Evolutionary conservation across 2,329 filamentous ascomycete genomes (phyloP).

Genomic region (Colletotrichum tabaci): DNA sequence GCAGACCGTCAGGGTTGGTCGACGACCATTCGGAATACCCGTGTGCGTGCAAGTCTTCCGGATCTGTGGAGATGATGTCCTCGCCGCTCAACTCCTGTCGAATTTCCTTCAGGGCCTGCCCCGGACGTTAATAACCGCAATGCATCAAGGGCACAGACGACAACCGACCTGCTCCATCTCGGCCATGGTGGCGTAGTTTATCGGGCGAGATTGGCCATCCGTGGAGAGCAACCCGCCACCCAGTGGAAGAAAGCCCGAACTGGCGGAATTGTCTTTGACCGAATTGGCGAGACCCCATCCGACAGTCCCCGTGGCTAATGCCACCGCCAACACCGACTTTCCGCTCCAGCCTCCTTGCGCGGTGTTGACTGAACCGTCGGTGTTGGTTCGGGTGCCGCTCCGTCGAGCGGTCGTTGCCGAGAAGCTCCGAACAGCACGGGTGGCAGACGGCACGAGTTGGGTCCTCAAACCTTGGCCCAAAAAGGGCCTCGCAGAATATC

Average conservation of each 20-base stretch:
- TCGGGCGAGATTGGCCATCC: slow-evolving; percentile 46
- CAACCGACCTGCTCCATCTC: slow-evolving; percentile 51
- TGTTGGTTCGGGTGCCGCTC: slow-evolving; percentile 13
- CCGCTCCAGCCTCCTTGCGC: slow-evolving; percentile 49
- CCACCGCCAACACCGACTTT: slow-evolving; percentile 55
- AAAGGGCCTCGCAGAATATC: slow-evolving; percentile 47
- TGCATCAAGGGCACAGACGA: slow-evolving; percentile 15
- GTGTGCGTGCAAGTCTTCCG: slow-evolving; percentile 73
- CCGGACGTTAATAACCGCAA: slow-evolving; percentile 1
- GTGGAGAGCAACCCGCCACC: slow-evolving; percentile 47
- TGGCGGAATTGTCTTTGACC: slow-evolving; percentile 38
- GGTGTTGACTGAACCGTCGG: slow-evolving; percentile 12
- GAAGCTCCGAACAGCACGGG: slow-evolving; percentile 43
- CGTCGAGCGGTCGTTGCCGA: slow-evolving; percentile 44
- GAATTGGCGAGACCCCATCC: slow-evolving; percentile 59
- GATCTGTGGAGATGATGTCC: slow-evolving; percentile 74
- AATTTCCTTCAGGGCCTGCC: slow-evolving; percentile 70
- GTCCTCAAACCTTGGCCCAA: slow-evolving; percentile 42
- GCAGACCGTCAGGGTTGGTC: slow-evolving; percentile 71
- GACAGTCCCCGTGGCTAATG: slow-evolving; percentile 55
- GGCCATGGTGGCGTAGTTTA: slow-evolving; percentile 58
- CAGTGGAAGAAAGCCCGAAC: slow-evolving; percentile 38
- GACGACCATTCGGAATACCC: slow-evolving; percentile 80
- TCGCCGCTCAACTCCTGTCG: slow-evolving; percentile 61
- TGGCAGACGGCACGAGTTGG: slow-evolving; percentile 34